Conservation (phyloP, 2,329 filamentous ascomycete species). For the Phialophora verrucosa region DNA sequence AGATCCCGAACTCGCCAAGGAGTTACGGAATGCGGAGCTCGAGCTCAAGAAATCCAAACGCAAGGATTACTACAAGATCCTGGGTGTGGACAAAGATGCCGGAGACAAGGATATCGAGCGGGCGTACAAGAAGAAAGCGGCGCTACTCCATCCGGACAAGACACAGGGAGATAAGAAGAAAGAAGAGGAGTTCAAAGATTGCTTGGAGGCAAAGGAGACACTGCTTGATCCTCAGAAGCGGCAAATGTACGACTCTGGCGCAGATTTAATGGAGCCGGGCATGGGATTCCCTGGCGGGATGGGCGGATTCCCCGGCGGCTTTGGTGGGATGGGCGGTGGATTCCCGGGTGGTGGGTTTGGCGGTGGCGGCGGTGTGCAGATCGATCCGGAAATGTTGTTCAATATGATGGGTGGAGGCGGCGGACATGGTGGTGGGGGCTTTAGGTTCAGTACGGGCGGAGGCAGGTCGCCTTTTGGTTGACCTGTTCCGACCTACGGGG, state of each 20-base stretch:
- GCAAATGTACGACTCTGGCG: constrained; percentile 87
- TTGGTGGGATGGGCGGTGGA: constrained; percentile 53
- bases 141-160: constrained; percentile 96
- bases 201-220: constrained; percentile 95
- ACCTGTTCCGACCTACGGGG: neutral
- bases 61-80: constrained; percentile 99
- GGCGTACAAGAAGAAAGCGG: constrained; percentile 92
- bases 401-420: constrained; percentile 49
- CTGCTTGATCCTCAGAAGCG: constrained; percentile 94
- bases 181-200: constrained; percentile 94
- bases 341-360: constrained; percentile 41
- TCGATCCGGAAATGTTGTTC: constrained; percentile 46
- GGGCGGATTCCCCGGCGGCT: constrained; percentile 48
- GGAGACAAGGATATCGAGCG: constrained; percentile 88
- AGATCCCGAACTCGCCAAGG: constrained; percentile 79
- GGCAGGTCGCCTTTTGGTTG: constrained; percentile 35
- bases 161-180: constrained; percentile 85
- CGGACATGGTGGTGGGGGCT: constrained; percentile 31
- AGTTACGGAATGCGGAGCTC: constrained; percentile 86
- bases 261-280: constrained; percentile 84
- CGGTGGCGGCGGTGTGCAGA: constrained; percentile 47
- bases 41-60: constrained; percentile 97
- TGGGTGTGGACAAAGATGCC: constrained; percentile 84
- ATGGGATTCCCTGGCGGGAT: constrained; percentile 69
- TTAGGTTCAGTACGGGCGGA: constrained; percentile 35